Conservation (phyloP, 163 green algal species). For the Dunaliella salina region DNA sequence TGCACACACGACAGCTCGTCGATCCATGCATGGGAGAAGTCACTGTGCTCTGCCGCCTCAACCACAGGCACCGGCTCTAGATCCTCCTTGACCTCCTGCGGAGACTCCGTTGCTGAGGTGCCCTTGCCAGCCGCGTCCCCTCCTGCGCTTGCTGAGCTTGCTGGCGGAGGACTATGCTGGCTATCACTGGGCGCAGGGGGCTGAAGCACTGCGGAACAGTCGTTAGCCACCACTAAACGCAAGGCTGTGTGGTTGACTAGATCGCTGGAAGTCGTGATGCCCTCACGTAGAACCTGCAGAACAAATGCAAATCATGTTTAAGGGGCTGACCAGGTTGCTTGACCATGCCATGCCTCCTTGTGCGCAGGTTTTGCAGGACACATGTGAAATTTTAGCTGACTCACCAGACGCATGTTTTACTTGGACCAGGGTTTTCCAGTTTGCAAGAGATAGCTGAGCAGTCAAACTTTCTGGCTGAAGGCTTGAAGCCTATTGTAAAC, state of each 20-base stretch:
- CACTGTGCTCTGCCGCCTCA: neutral
- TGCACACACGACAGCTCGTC: neutral
- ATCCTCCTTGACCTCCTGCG: neutral
- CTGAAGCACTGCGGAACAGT: neutral
- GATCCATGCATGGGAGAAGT: neutral
- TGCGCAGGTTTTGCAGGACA: no score
- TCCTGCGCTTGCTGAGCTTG: neutral
- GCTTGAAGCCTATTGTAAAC: no score
- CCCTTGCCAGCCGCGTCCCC: neutral
- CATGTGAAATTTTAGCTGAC: no score
- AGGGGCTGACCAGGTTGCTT: no score
- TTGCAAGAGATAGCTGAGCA: no score
- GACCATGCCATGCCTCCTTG: no score
- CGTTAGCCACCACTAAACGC: neutral
- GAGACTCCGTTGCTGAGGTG: neutral
- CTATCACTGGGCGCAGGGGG: neutral
- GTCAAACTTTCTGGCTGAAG: no score
- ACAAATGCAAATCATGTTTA: no score
- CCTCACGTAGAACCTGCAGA: neutral
- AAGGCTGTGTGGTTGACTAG: neutral
- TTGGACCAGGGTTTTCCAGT: no score
- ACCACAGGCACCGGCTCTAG: neutral
- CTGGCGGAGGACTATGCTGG: no score
- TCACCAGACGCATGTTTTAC: no score
- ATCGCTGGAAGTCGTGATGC: neutral